Percentiles rank a stretch among this genome's conserved stretches.
phyloP scores from a whole-genome alignment of 257 asterid genomes.

The Przewalskia tangutica region DNA sequence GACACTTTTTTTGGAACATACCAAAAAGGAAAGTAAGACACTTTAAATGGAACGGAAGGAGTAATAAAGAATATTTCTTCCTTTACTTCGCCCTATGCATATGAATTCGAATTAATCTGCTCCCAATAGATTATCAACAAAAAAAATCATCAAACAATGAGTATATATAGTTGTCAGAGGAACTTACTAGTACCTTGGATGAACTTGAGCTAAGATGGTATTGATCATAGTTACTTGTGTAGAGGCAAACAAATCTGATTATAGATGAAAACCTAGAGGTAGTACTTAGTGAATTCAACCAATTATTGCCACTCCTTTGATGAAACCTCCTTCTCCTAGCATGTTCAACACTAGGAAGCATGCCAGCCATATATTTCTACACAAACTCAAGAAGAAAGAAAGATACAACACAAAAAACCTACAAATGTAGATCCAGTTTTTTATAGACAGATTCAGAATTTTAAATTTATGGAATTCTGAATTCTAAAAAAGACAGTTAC shows the following conservation, averaged over 20 bases:
- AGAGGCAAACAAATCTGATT: slow-evolving; percentile 34
- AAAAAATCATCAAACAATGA: no score
- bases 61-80: no score
- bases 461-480: no score
- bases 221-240: slow-evolving; percentile 22
- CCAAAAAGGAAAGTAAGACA: no score
- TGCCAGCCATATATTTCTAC: slow-evolving; percentile 36
- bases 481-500: no score
- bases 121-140: no score
- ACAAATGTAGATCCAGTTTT: no score
- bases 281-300: slow-evolving; percentile 11
- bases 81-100: no score
- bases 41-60: no score
- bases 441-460: no score
- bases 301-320: slow-evolving; percentile 17
- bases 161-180: background rate
- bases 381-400: background rate
- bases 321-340: slow-evolving; percentile 55
- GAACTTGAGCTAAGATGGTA: slow-evolving; percentile 8
- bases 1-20: no score
- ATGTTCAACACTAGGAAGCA: slow-evolving; percentile 54
- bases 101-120: no score
- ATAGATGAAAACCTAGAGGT: background rate
- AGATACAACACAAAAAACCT: background rate
- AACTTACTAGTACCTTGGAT: slow-evolving; percentile 16